Evolutionary conservation across 2,329 filamentous ascomycete genomes (phyloP), one percentile per base, ranked within the genome.

Genomic region (Lizonia empirigonia): DNA sequence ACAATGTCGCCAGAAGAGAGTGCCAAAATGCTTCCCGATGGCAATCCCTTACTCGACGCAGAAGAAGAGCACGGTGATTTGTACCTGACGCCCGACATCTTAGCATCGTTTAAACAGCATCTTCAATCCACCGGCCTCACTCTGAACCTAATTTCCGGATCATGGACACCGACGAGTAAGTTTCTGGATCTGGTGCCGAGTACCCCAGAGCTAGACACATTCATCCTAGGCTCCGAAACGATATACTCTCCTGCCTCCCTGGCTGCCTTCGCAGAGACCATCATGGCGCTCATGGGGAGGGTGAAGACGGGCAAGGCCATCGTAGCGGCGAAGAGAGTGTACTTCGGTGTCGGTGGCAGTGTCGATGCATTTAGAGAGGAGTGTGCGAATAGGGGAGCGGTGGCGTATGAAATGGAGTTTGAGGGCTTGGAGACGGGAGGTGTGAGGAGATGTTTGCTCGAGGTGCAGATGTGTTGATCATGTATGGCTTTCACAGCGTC

Each of bases 301-400:
- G 77, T 85, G 40, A 76, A 78, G 41, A 74, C 76, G 42, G 83
- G 85, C 0, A 82, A 81, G 39, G 85, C 87, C 1, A 76, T 91
- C 16, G 81, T 93, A 5, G 89, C 83, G 2, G 90, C 90, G 1
- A 94, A 94, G 76, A 83, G 84, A 58, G 80, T 92, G 9, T 94
- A 94, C 72, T 94, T 94, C 73, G 90, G 90, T 2, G 90, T 94
- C 5, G 90, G 90, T 0, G 90, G 90, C 0, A 91, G 89, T 16
- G 80, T 94, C 18, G 87, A 91, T 68, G 89, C 89, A 58, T 90
- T 94, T 61, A 74, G 78, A 50, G 71, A 74, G 38, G 75, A 74
- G 41, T 78, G 75, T 58, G 64, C 70, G 19, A 68, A 68, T 34
- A 64, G 63, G 23, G 76, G 76, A 4, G 75, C 74, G 18, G 77